These are phyloP conservation scores for Barnettozyma sucrosica DNA, from an alignment of 805 yeast genomes.

Conservation along the genomic window DNA sequence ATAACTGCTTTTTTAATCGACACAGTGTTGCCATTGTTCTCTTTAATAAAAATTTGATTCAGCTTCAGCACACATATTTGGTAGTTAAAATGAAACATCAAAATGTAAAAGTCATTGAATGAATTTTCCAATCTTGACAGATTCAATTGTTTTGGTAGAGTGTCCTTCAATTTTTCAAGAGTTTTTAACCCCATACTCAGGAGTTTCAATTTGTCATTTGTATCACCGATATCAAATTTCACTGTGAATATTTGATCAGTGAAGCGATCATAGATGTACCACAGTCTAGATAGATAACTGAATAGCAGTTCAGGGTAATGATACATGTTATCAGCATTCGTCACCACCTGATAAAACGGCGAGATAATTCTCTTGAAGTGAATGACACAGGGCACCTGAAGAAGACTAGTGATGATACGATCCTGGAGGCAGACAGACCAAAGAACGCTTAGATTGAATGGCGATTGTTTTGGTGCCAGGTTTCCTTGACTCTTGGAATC, in stretches of 20 bases:
- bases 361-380: conserved; percentile 31
- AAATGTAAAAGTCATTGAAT: conserved; percentile 8
- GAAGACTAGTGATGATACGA: conserved; percentile 22
- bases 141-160: conserved; percentile 20
- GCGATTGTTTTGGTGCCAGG: conserved; percentile 13
- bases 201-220: conserved; percentile 23
- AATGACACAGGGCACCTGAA: conserved; percentile 29
- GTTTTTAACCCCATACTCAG: conserved; percentile 23
- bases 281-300: conserved; percentile 24
- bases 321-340: conserved; percentile 7
- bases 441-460: conserved; percentile 24
- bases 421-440: conserved; percentile 31
- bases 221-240: conserved; percentile 30
- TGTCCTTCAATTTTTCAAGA: conserved; percentile 19
- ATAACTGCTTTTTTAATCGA: conserved; percentile 17
- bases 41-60: conserved; percentile 20
- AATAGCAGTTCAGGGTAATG: conserved; percentile 25
- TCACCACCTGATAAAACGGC: conserved; percentile 25
- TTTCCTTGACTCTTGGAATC: conserved; percentile 6
- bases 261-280: conserved; percentile 30
- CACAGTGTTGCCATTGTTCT: conserved; percentile 1
- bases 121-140: conserved; percentile 1
- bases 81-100: conserved; percentile 25
- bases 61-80: conserved; percentile 19
- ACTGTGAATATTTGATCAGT: conserved; percentile 30